A percentile compares a stretch with the other conserved stretches of the same genome.
Conservation (phyloP, 2,329 filamentous ascomycete genomes). For the Colletotrichum coccodes region DNA sequence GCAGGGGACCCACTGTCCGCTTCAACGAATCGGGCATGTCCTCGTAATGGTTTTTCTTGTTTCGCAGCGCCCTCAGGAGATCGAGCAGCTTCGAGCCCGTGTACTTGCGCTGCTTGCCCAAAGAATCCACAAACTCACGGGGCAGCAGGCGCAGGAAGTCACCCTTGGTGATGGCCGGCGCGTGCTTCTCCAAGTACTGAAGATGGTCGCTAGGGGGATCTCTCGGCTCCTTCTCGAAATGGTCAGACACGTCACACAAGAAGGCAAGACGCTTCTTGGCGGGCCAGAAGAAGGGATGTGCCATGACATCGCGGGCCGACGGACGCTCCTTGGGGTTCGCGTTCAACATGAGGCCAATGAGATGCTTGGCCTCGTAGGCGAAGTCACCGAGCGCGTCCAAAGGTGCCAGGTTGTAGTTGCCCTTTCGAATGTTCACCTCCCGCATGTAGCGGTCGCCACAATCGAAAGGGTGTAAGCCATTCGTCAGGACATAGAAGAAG, state of each 20-base stretch:
- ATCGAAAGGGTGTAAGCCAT: slow-evolving; percentile 92
- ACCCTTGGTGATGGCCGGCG: slow-evolving; percentile 64
- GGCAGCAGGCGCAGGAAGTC: slow-evolving; percentile 85
- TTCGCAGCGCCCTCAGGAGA: slow-evolving; percentile 86
- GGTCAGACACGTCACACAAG: slow-evolving; percentile 95
- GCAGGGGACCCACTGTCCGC: slow-evolving; percentile 74
- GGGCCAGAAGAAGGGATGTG: slow-evolving; percentile 97
- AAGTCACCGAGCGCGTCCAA: slow-evolving; percentile 84
- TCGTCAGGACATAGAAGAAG: slow-evolving; percentile 99
- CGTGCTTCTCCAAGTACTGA: slow-evolving; percentile 64
- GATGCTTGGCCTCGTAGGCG: slow-evolving; percentile 85
- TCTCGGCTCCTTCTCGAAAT: slow-evolving; percentile 91
- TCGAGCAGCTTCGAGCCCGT: slow-evolving; percentile 86
- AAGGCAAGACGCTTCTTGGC: slow-evolving; percentile 89
- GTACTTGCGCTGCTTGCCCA: slow-evolving; percentile 96
- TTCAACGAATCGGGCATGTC: slow-evolving; percentile 89
- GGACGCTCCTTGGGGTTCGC: slow-evolving; percentile 69
- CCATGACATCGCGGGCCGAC: slow-evolving; percentile 81
- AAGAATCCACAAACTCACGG: slow-evolving; percentile 84
- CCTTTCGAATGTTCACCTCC: slow-evolving; percentile 96
- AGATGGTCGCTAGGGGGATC: slow-evolving; percentile 82
- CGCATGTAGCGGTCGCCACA: slow-evolving; percentile 95
- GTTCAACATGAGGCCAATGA: slow-evolving; percentile 83
- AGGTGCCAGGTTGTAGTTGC: slow-evolving; percentile 76
- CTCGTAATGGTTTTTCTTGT: slow-evolving; percentile 98